Evolutionary conservation across 2,329 filamentous ascomycete species (phyloP).

Genomic region (Calonectria fujianensis): DNA sequence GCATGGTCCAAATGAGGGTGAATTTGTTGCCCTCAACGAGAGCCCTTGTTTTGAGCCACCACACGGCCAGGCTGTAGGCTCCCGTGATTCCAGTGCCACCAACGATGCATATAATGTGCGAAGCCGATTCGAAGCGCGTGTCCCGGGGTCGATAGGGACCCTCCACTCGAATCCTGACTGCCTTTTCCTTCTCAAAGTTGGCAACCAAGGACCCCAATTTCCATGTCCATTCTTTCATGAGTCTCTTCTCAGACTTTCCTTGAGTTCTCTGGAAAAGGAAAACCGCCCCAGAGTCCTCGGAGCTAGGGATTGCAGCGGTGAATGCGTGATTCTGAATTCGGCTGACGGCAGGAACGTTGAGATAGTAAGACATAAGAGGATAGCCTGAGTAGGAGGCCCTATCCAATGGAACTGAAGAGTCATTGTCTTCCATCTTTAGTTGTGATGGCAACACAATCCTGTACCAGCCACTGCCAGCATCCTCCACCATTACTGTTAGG

Average conservation of each 20-base stretch:
- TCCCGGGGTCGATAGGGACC: slow-evolving; percentile 29
- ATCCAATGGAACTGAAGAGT: not conserved
- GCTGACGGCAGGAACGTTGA: slow-evolving; percentile 35
- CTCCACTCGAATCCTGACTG: slow-evolving; percentile 23
- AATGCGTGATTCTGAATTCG: slow-evolving; percentile 39
- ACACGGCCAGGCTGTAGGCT: slow-evolving; percentile 21
- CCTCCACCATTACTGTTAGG: slow-evolving; percentile 7
- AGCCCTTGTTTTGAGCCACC: slow-evolving; percentile 34
- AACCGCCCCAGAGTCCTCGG: slow-evolving; percentile 10
- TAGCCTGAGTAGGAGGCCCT: not conserved
- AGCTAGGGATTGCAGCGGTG: slow-evolving; percentile 28
- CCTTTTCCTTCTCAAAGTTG: not conserved
- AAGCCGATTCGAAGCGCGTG: slow-evolving; percentile 25
- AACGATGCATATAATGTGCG: slow-evolving; percentile 38
- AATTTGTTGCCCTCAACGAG: slow-evolving; percentile 5
- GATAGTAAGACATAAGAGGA: slow-evolving; percentile 35
- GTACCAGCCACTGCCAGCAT: slow-evolving; percentile 33
- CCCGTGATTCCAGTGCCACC: slow-evolving; percentile 36
- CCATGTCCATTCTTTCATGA: slow-evolving; percentile 37
- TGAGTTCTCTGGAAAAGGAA: slow-evolving; percentile 37
- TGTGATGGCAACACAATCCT: slow-evolving; percentile 18
- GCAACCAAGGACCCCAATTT: slow-evolving; percentile 23
- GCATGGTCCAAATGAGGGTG: slow-evolving; percentile 35
- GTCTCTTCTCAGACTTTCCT: slow-evolving; percentile 9
- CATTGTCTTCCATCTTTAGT: not conserved